Base-by-base conservation (phyloP, 2,329 filamentous ascomycete species). In the Venturia pyrina region DNA sequence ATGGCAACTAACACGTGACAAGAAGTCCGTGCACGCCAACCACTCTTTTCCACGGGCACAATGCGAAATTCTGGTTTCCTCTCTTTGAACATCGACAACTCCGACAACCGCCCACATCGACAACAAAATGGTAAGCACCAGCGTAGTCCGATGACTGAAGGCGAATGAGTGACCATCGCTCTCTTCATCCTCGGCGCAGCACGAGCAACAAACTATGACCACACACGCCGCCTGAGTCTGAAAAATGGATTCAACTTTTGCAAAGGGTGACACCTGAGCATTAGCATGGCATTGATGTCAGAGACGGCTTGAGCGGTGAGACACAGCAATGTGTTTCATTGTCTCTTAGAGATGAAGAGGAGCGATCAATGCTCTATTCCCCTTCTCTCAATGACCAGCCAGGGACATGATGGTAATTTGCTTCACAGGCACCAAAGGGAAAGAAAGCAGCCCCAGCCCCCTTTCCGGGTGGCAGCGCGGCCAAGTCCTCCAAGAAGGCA, bases 361-460 rank as follows among this genome's bases (percentile, higher is more conserved):
- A 83, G 82, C 88, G 88, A 85, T 88, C 86, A 87, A 81, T 84
- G 81, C 80, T 89, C 92, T 53, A 91, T 83, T 91, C 88, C 91
- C 96, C 90, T 95, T 93, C 96, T 91, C 93, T 98, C 93, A 95
- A 98, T 98, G 93, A 98, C 85, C 98, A 95, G 91, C 95, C 89
- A 90, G 70, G 68, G 74, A 71, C 68, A 76, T 76, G 75, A 60
- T 40, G 34, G 48, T 59, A 57, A 46, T 66, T n/a, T 37, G 53
- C 62, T 63, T 37, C 53, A 57, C 64, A 66, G 65, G 71, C 75
- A 71, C 76, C 93, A 80, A 99, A 98, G 85, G 92, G 92, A 86
- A 98, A 97, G 90, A 98, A 97, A 87, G 89, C 91, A 83, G 95
- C 95, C 76, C 85, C 95, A 80, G 92, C 95, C 83, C 95, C 95